These are phyloP conservation scores for Cynara cardunculus DNA, from an alignment of 129 eudicot species.

Conservation along the genomic window DNA sequence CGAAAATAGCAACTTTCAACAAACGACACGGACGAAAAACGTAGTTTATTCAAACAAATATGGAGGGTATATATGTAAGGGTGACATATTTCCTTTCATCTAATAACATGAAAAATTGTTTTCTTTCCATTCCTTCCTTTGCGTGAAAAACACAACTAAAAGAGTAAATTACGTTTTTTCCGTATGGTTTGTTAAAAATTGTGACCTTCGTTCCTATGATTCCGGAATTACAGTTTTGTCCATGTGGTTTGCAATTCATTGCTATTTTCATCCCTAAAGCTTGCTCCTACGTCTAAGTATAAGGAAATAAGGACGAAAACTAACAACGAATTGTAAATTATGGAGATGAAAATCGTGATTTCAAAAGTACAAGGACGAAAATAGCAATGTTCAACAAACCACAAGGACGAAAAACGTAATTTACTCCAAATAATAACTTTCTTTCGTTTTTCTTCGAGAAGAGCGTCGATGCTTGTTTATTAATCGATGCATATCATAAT, in stretches of 20 bases:
- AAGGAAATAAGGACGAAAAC: no score
- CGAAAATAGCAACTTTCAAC: not conserved
- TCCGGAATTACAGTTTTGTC: not conserved
- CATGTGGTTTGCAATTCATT: no score
- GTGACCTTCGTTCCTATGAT: not conserved
- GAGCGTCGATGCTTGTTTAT: not conserved
- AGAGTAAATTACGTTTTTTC: not conserved
- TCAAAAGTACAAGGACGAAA: no score
- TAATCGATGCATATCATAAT: constrained; percentile 1
- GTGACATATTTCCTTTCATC: not conserved
- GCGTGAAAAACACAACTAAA: not conserved
- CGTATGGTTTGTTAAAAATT: not conserved
- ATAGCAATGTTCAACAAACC: not conserved
- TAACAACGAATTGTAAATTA: no score
- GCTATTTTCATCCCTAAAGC: no score
- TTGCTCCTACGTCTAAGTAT: no score
- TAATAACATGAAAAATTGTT: not conserved
- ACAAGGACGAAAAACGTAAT: not conserved
- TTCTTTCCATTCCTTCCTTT: not conserved
- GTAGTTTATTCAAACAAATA: not conserved
- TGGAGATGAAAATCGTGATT: no score
- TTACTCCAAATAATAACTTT: no score
- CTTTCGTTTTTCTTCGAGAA: not conserved
- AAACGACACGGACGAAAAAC: not conserved
- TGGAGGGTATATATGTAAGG: not conserved